Conservation (phyloP, 208 protist species). For the Leptomonas pyrrhocoris region DNA sequence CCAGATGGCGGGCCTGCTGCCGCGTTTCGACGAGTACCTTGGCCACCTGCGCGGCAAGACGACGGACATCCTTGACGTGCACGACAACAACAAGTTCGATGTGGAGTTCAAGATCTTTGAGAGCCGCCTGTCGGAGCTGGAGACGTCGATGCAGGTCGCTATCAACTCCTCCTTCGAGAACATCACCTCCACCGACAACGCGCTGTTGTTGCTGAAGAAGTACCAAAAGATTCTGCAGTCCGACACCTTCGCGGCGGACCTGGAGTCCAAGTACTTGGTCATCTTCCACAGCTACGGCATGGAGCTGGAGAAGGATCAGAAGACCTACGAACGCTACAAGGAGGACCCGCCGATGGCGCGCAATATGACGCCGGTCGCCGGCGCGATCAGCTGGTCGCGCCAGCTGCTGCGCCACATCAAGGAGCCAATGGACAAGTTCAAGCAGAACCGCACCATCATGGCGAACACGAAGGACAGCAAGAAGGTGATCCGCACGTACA, state of each 20-base stretch:
- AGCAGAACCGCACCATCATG: constrained; percentile 94
- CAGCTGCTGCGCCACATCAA: constrained; percentile 97
- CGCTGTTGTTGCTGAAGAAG: constrained; percentile 92
- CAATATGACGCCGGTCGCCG: constrained; percentile 95
- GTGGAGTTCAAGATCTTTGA: constrained; percentile 97
- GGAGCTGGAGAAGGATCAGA: constrained; percentile 96
- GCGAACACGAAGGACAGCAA: constrained; percentile 95
- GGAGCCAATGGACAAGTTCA: constrained; percentile 96
- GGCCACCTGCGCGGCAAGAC: constrained; percentile 91
- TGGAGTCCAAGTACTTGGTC: constrained; percentile 95
- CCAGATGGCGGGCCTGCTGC: constrained; percentile 93
- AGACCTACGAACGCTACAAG: constrained; percentile 96
- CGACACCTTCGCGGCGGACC: constrained; percentile 91
- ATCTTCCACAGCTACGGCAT: constrained; percentile 97
- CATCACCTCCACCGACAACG: constrained; percentile 94
- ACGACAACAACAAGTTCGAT: constrained; percentile 95
- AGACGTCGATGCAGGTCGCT: constrained; percentile 94
- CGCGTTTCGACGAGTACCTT: constrained; percentile 93
- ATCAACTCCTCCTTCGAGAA: constrained; percentile 97
- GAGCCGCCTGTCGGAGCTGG: constrained; percentile 92
- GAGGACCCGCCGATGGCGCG: constrained; percentile 93
- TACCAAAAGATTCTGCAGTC: constrained; percentile 94
- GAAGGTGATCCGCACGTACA: constrained; percentile 97
- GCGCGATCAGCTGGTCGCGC: constrained; percentile 94
- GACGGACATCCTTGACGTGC: constrained; percentile 95